Evolutionary conservation across 768 basidiomycete genomes (phyloP), one percentile per base, ranked within the genome.

Genomic region (Omphalotus guepiniiformis): DNA sequence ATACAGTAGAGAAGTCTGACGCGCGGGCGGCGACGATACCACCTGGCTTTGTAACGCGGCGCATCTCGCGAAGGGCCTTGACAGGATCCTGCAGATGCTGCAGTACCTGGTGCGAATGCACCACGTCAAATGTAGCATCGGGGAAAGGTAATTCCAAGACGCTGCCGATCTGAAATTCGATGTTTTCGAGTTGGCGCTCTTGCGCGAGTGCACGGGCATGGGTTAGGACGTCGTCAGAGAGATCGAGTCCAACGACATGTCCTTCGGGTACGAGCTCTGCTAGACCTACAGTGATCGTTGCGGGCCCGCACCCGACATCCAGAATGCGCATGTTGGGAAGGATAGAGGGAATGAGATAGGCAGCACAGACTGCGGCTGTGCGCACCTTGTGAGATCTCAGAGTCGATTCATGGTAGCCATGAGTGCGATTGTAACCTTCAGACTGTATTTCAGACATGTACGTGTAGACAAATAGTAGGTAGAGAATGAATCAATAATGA

Each of bases 281-380:
- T 18, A 80, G 58, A 43, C 70, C 70, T 25, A 56, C 50, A 1
- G 75, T 75, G 58, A 79, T 78, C 12, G 72, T 73, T 0, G 76
- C 78, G 0, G 78, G 76, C 0, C 78, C 76, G 51, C 73, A 78
- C 8, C 76, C 76, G 28, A 78, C 55, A 55, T 79, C 78, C 35
- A 79, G 71, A 47, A 79, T 65, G 28, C 58, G 50, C 65, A 71
- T 66, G 38, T 55, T 44, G 1, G 70, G 68, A 21, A 63, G 58
- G 25, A 76, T 55, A 30, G 62, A 58, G 8, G 60, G 58, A 27
- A 75, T 45, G 19, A 78, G 62, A 55, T 70, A 71, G 0, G 61
- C 62, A 2, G 73, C 71, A 0, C 70, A 72, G 57, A 74, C 71
- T 18, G 63, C 46, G 13, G 62, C 73, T 12, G 72, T 76, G 34